Base-by-base conservation (phyloP, 176 grass and related monocot genomes). In the Aegilops speltoides region DNA sequence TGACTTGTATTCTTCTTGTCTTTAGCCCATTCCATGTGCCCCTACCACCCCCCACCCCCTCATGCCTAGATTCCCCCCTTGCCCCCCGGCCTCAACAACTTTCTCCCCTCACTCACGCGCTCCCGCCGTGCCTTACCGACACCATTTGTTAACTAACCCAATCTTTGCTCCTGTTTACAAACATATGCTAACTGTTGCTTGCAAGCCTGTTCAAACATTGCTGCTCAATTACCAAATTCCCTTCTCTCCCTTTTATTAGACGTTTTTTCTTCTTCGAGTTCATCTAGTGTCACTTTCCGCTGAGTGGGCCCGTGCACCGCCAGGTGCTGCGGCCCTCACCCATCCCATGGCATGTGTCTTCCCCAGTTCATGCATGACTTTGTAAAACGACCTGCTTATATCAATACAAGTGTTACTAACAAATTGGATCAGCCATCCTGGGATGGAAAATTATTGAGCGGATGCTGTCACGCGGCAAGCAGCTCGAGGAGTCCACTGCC, bases 31-130 rank as follows among this genome's bases (percentile, higher is more conserved):
- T 76, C 73, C 86, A 91, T 93, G 86, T 94, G 89, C 64, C 81
- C 86, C 86, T 80, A 79, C 69, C 86, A 50, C 16, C 69, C 69
- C 89, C 86, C 52, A 73, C 67, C 80, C 72, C 70, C 83, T 81
- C 86, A 86, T 74, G 89, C 76, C 87, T 87, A 89, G 87, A 89
- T 94, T 91, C 89, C 82, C 75, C 41, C 4, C 69, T 82, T 76
- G 57, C 10, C 36, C n/a, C 84, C 33, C n/a, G n/a, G n/a, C 38
- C 56, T 59, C 50, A 54, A 19, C 16, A 54, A 54, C 56, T 59
- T 59, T 67, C 84, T 40, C 32, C 36, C 56, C 40, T 2, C 41
- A 0, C 41, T 68, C 57, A 10, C 62, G 50, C 45, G 12, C 75
- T 52, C 56, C 68, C 36, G 78, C 38, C 64, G n/a, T 29, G 73